These are phyloP conservation scores for Macrolepiota dolichaula DNA, from an alignment of 768 basidiomycete species.

Conservation along the genomic window DNA sequence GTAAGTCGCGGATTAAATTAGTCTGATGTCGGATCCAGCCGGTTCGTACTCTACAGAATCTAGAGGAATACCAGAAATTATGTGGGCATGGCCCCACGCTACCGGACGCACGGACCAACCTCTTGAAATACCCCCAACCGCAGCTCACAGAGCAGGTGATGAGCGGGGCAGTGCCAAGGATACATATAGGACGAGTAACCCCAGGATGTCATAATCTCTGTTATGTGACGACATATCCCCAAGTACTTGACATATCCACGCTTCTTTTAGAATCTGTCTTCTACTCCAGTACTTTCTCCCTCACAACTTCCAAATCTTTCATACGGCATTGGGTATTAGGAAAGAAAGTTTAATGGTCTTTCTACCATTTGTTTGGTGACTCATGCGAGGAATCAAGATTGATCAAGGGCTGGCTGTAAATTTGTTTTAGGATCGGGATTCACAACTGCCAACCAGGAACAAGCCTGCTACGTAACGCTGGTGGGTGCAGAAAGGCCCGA, in stretches of 20 bases:
- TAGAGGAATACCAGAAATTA: too few species aligned
- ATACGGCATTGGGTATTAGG: background rate
- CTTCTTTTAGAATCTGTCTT: background rate
- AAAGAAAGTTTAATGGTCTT: background rate
- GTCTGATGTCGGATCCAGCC: too few species aligned
- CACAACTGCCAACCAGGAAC: slow-evolving; percentile 1
- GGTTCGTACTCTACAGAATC: too few species aligned
- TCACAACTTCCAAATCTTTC: background rate
- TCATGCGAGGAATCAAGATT: background rate
- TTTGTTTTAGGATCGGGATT: background rate
- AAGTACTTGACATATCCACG: background rate
- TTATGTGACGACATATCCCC: slow-evolving; percentile 1
- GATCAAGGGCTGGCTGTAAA: slow-evolving; percentile 1
- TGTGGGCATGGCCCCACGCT: too few species aligned
- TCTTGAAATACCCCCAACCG: too few species aligned
- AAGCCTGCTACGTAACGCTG: background rate
- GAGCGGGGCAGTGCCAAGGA: too few species aligned
- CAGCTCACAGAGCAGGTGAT: too few species aligned
- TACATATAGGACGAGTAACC: background rate
- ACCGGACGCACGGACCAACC: too few species aligned
- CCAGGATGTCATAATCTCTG: background rate
- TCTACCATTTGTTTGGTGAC: background rate
- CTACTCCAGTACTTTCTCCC: background rate
- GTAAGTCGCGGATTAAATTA: too few species aligned
- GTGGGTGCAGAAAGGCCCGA: background rate